These are phyloP conservation scores for Mycosphaerella arachidis DNA, from an alignment of 2,329 filamentous ascomycete genomes.

Conservation along the genomic window DNA sequence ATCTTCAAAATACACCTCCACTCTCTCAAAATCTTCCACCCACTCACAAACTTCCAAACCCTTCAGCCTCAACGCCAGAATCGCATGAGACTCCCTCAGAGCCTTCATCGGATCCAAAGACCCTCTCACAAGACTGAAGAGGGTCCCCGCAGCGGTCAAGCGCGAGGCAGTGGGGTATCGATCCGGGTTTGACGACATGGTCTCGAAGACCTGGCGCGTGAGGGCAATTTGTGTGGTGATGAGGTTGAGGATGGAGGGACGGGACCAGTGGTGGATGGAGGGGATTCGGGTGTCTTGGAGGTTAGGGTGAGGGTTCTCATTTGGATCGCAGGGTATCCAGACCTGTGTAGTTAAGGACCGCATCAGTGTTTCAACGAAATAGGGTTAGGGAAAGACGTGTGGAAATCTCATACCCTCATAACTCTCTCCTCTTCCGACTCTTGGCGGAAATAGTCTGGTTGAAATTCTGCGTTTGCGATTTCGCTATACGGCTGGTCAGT, in stretches of 20 bases:
- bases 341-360: neutral
- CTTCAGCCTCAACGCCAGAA: neutral
- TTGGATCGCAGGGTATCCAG: slow-evolving; percentile 2
- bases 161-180: neutral
- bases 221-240: neutral
- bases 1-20: slow-evolving; percentile 5
- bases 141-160: neutral
- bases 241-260: neutral
- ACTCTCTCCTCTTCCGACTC: neutral
- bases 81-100: neutral
- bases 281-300: neutral
- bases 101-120: neutral
- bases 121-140: neutral
- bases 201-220: neutral
- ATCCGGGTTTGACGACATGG: neutral
- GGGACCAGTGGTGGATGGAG: neutral
- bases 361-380: neutral
- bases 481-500: neutral
- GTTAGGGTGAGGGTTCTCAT: neutral
- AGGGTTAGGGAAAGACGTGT: neutral
- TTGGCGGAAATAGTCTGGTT: slow-evolving; percentile 3
- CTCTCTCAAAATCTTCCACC: slow-evolving; percentile 1
- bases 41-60: slow-evolving; percentile 6
- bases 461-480: neutral
- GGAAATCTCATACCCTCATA: neutral